These are phyloP conservation scores for Colletotrichum zoysiae DNA, from an alignment of 2,329 filamentous ascomycete genomes.

Conservation along the genomic window DNA sequence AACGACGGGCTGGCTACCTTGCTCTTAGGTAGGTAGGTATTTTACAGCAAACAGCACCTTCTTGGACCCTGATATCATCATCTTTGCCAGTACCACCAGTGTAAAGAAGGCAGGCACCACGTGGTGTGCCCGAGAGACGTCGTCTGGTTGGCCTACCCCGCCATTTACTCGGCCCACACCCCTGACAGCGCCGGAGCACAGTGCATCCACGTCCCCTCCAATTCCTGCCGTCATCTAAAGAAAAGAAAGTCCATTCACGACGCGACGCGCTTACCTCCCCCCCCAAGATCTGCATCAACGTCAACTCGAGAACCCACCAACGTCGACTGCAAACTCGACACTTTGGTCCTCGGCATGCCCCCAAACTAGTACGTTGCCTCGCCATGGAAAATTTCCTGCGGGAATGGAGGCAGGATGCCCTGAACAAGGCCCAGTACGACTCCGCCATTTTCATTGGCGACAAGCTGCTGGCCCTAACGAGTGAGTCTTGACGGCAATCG, in stretches of 20 bases:
- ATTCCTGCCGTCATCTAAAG: constrained; percentile 39
- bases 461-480: constrained; percentile 93
- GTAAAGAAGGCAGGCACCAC: constrained; percentile 11
- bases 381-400: constrained; percentile 92
- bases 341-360: constrained; percentile 23
- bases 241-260: constrained; percentile 38
- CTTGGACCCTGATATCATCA: not conserved
- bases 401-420: constrained; percentile 93
- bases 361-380: constrained; percentile 26
- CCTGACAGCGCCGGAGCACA: constrained; percentile 33
- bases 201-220: constrained; percentile 39
- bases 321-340: not conserved
- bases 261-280: constrained; percentile 39
- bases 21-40: too few species aligned
- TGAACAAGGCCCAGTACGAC: constrained; percentile 96
- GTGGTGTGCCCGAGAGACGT: constrained; percentile 37
- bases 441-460: constrained; percentile 97
- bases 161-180: constrained; percentile 42
- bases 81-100: not conserved
- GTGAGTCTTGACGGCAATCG: constrained; percentile 63
- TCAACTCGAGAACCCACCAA: constrained; percentile 13
- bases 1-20: not conserved
- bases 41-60: not conserved
- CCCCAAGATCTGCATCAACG: constrained; percentile 31
- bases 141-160: constrained; percentile 40